phyloP scores from a whole-genome alignment of 2,329 filamentous ascomycete species.

The Domatiomyces catenatus region DNA sequence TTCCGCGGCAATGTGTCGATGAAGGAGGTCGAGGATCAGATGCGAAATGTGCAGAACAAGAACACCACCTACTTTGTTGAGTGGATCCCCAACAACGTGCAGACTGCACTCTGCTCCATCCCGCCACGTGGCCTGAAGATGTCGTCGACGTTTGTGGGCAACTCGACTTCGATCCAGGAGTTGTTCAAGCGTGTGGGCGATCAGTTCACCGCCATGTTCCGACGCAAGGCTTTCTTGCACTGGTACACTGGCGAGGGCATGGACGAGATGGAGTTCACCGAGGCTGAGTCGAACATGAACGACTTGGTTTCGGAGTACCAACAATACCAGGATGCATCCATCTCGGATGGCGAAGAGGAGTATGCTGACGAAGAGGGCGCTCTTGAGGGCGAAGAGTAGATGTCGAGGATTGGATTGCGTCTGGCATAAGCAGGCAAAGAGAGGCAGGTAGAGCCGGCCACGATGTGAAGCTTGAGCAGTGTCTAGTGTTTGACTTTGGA shows the following conservation, averaged over 20 bases:
- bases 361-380: constrained; percentile 30
- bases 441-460: too few relatives aligned
- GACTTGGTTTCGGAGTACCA: constrained; percentile 99
- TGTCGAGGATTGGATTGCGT: background rate
- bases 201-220: constrained; percentile 99
- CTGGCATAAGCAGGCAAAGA: background rate
- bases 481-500: background rate
- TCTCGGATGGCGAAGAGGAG: constrained; percentile 95
- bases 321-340: constrained; percentile 98
- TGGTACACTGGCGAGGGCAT: constrained; percentile 99
- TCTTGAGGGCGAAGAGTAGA: background rate
- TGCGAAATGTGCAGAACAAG: constrained; percentile 99
- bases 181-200: constrained; percentile 99
- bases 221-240: constrained; percentile 99
- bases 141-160: constrained; percentile 97
- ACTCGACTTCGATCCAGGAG: constrained; percentile 99
- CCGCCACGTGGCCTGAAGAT: constrained; percentile 96
- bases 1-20: constrained; percentile 99
- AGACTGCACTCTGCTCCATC: constrained; percentile 97
- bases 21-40: constrained; percentile 99
- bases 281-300: constrained; percentile 99
- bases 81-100: constrained; percentile 99
- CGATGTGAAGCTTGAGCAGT: background rate
- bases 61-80: constrained; percentile 99
- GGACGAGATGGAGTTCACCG: constrained; percentile 99